Conservation (phyloP, 805 yeast species). For the Saturnispora sanitii region DNA sequence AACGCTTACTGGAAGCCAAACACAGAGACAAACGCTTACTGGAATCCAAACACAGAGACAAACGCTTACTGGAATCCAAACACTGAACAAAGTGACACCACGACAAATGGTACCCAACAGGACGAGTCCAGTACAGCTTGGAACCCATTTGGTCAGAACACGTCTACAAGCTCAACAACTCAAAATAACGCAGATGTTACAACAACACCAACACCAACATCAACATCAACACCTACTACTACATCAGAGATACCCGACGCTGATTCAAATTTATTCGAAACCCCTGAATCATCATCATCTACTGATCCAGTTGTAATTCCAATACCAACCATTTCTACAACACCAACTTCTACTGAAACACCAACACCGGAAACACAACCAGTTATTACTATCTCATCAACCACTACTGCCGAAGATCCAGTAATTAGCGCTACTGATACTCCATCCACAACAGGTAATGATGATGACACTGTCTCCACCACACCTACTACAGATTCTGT, state of each 20-base stretch:
- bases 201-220: background rate
- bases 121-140: too few relatives aligned
- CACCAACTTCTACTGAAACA: too few relatives aligned
- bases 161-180: slow-evolving; percentile 1
- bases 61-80: too few relatives aligned
- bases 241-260: too few relatives aligned
- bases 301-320: too few relatives aligned
- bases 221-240: slow-evolving; percentile 6
- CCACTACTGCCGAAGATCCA: background rate
- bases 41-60: background rate
- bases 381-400: too few relatives aligned
- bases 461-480: background rate
- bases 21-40: background rate
- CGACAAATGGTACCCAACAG: background rate
- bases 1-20: background rate
- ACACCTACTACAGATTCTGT: background rate
- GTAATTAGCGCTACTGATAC: background rate
- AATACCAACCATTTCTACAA: too few relatives aligned
- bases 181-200: slow-evolving; percentile 2
- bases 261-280: too few relatives aligned
- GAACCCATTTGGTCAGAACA: background rate
- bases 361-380: too few relatives aligned
- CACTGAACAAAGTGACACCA: background rate
- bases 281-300: too few relatives aligned
- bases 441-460: background rate